These are phyloP conservation scores for Eutrema salsugineum DNA, from an alignment of 441 rosid species.

Conservation along the genomic window DNA sequence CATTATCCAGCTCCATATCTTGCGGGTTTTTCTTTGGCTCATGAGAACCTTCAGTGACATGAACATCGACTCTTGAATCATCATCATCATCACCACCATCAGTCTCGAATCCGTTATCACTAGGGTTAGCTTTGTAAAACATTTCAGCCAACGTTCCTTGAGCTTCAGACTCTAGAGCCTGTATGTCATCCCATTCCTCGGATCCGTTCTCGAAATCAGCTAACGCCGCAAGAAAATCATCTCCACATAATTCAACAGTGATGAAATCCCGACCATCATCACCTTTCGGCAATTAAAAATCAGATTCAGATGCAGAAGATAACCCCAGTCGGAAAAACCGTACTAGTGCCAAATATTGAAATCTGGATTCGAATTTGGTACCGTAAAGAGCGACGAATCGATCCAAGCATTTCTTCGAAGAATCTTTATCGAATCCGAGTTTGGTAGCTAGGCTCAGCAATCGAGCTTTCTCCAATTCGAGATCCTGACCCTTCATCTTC, in stretches of 20 bases:
- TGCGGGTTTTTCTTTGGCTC: slow-evolving; percentile 34
- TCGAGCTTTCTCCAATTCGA: slow-evolving; percentile 71
- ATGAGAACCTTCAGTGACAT: slow-evolving; percentile 56
- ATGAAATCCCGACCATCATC: slow-evolving; percentile 85
- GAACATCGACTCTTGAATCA: slow-evolving; percentile 23
- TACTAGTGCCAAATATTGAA: background rate
- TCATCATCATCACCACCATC: slow-evolving; percentile 12
- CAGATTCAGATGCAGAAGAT: background rate
- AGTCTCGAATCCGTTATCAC: slow-evolving; percentile 11
- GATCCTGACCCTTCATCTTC: slow-evolving; percentile 43
- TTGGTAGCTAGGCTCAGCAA: slow-evolving; percentile 71
- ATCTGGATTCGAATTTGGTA: slow-evolving; percentile 23
- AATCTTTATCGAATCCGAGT: slow-evolving; percentile 68
- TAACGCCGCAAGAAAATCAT: slow-evolving; percentile 75
- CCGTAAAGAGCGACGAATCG: slow-evolving; percentile 89
- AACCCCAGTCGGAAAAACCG: background rate
- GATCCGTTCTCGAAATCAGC: slow-evolving; percentile 72
- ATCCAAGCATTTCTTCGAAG: slow-evolving; percentile 60
- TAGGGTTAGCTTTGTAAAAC: slow-evolving; percentile 39
- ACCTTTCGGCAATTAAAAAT: slow-evolving; percentile 44
- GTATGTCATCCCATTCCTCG: slow-evolving; percentile 95
- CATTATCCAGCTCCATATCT: slow-evolving; percentile 60
- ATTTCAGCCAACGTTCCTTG: slow-evolving; percentile 65
- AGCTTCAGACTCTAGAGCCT: slow-evolving; percentile 70
- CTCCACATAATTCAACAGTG: slow-evolving; percentile 83